Evolutionary conservation across 1,284 basidiomycete genomes (phyloP), one percentile per base, ranked within the genome.

Genomic region (Peniophora sp.): DNA sequence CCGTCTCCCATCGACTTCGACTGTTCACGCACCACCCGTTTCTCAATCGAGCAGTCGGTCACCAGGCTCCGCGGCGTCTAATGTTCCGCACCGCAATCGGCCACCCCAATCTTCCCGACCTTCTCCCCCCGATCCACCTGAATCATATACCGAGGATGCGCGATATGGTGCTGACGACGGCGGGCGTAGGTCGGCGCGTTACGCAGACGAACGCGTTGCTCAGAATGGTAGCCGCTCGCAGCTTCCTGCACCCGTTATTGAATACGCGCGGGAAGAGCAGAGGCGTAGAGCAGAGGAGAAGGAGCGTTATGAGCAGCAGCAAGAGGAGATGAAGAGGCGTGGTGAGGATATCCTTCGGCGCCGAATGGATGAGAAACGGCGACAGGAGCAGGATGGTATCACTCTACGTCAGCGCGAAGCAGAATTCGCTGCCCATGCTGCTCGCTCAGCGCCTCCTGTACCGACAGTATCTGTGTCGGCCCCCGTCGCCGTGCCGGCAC

Each of bases 371-470:
- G 59, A 67, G 41, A 63, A 66, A 54, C 62, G 68, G 36, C 58
- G 59, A 41, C 63, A 65, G 49, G 75, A 78, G 53, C 71, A 74
- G 39, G 74, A 73, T 3, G 74, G 70, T 1, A 77, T 78, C 48
- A 19, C 68, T n/a, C 70, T 62, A 35, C 65, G 74, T 45, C 77
- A 77, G 55, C 71, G 69, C 50, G 74, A 77, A 58, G 66, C 69
- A 0, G 67, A 71, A 16, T 58, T 61, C 8, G 63, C 65, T n/a
- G 65, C 68, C 3, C 61, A 65, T 14, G 62, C 66, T n/a, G 65
- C 60, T 19, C 59, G 68, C 44, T 38, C 46, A 47, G 49, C 53
- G 41, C 51, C 38, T 41, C 19, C 66, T 9, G 53, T 60, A 17
- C 23, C 62, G 53, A 8, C 59, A 58, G 1, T 50, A 54, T 23